phyloP scores from a whole-genome alignment of 2,329 filamentous ascomycete genomes.

The Monosporascus cannonballus region DNA sequence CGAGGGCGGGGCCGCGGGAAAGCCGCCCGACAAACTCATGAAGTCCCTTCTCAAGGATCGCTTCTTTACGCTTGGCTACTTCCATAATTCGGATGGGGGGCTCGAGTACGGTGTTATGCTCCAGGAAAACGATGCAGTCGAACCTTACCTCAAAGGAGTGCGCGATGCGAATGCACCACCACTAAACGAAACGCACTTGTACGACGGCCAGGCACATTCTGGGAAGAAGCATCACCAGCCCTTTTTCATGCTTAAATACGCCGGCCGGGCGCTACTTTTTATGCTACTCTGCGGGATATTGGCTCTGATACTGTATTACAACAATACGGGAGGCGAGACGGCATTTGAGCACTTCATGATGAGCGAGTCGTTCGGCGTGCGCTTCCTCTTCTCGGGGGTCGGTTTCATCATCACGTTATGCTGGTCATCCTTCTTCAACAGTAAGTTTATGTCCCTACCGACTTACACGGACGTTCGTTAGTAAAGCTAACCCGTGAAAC shows the following conservation, averaged over 20 bases:
- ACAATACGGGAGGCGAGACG: conserved; percentile 26
- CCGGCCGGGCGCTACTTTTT: conserved; percentile 17
- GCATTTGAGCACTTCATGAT: conserved; percentile 36
- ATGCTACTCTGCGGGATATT: conserved; percentile 23
- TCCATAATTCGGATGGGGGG: conserved; percentile 15
- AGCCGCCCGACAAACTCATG: conserved; percentile 11
- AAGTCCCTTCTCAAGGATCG: conserved; percentile 12
- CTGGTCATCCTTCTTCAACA: conserved; percentile 31
- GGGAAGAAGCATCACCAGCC: conserved; percentile 16
- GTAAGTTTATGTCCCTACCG: conserved; percentile 16
- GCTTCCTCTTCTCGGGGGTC: conserved; percentile 33
- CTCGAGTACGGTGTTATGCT: conserved; percentile 24
- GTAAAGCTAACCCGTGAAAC: background rate
- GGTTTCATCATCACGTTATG: conserved; percentile 32
- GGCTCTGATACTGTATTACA: conserved; percentile 31
- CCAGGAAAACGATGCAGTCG: conserved; percentile 3
- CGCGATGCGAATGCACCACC: background rate
- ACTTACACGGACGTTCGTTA: no score
- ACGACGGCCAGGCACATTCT: background rate
- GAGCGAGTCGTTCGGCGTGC: conserved; percentile 30
- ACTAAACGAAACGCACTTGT: background rate
- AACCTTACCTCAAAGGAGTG: background rate
- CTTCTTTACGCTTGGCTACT: conserved; percentile 22
- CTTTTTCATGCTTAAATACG: conserved; percentile 23
- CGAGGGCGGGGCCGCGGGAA: conserved; percentile 7